Evolutionary conservation across 73 alveolate genomes (phyloP).

Genomic region (Paramecium biaurelia): DNA sequence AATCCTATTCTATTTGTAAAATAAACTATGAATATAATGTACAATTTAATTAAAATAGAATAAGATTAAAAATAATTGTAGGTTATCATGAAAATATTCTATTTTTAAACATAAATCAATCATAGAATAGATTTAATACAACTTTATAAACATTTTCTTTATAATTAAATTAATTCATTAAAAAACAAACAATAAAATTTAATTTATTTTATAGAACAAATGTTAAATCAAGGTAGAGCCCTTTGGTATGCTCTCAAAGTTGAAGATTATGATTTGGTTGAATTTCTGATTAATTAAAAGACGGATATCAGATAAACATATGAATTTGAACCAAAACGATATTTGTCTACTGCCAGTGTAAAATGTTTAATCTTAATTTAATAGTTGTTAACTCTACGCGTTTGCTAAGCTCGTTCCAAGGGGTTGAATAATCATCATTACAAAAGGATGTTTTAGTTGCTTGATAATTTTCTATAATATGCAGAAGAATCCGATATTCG

Average conservation of each 20-base stretch:
- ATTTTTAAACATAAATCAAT: too few species aligned
- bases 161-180: background rate
- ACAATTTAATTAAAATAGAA: too few species aligned
- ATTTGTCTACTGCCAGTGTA: conserved; percentile 11
- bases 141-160: too few species aligned
- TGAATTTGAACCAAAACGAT: conserved; percentile 6
- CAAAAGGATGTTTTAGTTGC: background rate
- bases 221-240: conserved; percentile 46
- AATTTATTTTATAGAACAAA: background rate
- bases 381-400: background rate
- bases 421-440: conserved; percentile 24
- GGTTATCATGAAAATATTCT: too few species aligned
- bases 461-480: background rate
- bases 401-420: conserved; percentile 12
- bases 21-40: too few species aligned
- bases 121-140: too few species aligned
- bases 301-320: conserved; percentile 16
- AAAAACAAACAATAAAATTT: background rate
- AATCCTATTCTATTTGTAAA: too few species aligned
- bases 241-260: conserved; percentile 52
- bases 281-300: background rate
- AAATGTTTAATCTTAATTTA: background rate
- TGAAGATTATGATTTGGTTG: conserved; percentile 32
- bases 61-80: too few species aligned
- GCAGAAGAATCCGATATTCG: conserved; percentile 48